These are phyloP conservation scores for Capsicum baccatum DNA, from an alignment of 257 asterid species.

Conservation along the genomic window DNA sequence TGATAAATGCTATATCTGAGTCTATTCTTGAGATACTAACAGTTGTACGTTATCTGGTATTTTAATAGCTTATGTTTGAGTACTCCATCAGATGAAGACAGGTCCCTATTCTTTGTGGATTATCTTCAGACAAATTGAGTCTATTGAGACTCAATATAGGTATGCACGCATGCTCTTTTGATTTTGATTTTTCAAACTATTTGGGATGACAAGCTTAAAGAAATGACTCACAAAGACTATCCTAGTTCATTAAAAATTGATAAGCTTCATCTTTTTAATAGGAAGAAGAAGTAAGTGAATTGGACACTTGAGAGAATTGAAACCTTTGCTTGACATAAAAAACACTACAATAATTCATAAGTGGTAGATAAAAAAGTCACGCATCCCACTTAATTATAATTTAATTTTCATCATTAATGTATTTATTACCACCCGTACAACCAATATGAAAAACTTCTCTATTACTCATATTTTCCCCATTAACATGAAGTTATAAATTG, in stretches of 20 bases:
- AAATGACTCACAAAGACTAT: no score
- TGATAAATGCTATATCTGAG: not conserved
- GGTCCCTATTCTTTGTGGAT: slow-evolving; percentile 65
- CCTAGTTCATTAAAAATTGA: not conserved
- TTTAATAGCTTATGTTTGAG: slow-evolving; percentile 61
- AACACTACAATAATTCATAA: slow-evolving; percentile 26
- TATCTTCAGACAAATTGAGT: slow-evolving; percentile 5
- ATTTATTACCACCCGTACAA: no score
- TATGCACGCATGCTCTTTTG: no score
- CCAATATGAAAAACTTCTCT: no score
- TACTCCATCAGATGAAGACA: slow-evolving; percentile 71
- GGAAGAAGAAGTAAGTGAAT: slow-evolving; percentile 9
- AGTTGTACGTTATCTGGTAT: slow-evolving; percentile 15
- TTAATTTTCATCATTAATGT: no score
- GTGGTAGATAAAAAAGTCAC: not conserved
- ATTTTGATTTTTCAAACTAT: no score
- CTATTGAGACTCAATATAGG: slow-evolving; percentile 52
- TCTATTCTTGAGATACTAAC: not conserved
- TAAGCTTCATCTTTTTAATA: not conserved
- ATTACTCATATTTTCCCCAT: no score
- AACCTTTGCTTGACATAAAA: slow-evolving; percentile 32
- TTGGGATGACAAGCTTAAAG: no score
- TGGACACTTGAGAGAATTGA: not conserved
- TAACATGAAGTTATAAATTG: no score
- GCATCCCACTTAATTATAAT: no score